Percentiles rank a stretch among this genome's conserved stretches.
These are phyloP conservation scores for Globisporangium perplexum DNA, from an alignment of 352 stramenopile genomes.

Conservation along the genomic window DNA sequence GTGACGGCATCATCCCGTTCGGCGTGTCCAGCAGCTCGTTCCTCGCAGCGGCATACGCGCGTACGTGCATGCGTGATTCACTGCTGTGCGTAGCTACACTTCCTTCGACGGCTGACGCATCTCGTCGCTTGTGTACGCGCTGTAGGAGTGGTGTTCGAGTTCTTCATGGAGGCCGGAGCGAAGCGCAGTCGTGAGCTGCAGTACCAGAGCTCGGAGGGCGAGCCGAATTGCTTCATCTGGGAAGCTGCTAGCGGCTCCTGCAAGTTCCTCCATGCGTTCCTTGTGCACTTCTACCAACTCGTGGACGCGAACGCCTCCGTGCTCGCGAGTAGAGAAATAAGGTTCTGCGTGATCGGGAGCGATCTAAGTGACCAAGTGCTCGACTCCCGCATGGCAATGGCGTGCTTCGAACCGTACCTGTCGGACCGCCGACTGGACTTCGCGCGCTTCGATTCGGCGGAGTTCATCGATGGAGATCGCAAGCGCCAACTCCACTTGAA, in stretches of 20 bases:
- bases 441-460: conserved; percentile 55
- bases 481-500: conserved; percentile 30
- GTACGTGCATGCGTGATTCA: conserved; percentile 14
- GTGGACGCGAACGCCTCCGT: conserved; percentile 14
- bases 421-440: conserved; percentile 48
- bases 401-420: conserved; percentile 50
- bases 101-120: background rate
- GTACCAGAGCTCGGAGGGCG: background rate
- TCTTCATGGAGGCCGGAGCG: conserved; percentile 21
- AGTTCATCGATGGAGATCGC: conserved; percentile 24
- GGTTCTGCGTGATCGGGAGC: conserved; percentile 58
- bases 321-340: conserved; percentile 22
- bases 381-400: conserved; percentile 46
- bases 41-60: conserved; percentile 57
- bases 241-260: conserved; percentile 77
- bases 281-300: conserved; percentile 57
- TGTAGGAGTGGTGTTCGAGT: conserved; percentile 31
- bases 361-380: conserved; percentile 74
- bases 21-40: conserved; percentile 79
- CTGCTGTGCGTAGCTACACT: background rate
- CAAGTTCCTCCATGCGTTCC: conserved; percentile 74
- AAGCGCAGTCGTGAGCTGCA: background rate
- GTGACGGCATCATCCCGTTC: conserved; percentile 61
- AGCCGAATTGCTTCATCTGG: conserved; percentile 76
- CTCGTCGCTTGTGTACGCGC: background rate